Base-by-base conservation (phyloP, 495 filamentous ascomycete species). In the Penicillium dipodomyicola region DNA sequence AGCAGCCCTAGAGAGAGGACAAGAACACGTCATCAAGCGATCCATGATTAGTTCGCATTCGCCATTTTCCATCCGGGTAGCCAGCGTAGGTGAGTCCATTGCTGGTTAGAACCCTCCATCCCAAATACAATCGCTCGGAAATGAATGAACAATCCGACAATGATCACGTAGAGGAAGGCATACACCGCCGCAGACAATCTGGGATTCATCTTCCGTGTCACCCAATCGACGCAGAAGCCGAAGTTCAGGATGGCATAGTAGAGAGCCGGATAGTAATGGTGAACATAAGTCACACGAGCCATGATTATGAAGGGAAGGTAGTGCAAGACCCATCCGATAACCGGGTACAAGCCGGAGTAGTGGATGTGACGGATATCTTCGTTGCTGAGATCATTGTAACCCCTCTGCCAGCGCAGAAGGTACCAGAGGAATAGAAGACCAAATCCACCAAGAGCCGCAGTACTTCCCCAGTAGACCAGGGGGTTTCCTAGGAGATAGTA, bases 401-500 rank as follows among this genome's bases (percentile, higher is more conserved):
- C 94, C 60, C 94, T 89, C 74, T 96, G 94, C 95, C 94, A 98
- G 68, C 94, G 88, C 59, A 98, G 73, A 45, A 90, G 80, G 71
- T 98, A 97, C 87, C 91, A 96, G 40, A 80, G 66, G 22, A 94
- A 76, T 48, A 96, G 72, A 23, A 87, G 60, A 29, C 76, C 85
- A 55, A 97, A 89, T 53, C 85, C 65, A 57, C 81, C 86, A 25
- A 98, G 82, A 48, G 85, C 85, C 32, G 82, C 82, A 22, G 93
- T 96, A 44, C 88, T 90, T 61, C 87, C 90, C 94, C 92, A 97
- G 80, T 98, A 98, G 44, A 97, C 89, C 48, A 93, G 71, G 7
- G 94, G 94, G 73, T 98, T 98, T 58, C 94, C 94, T 55, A 98
- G 89, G 48, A 98, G 85, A 80, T 96, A 97, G 77, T 98, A 98